phyloP scores from a whole-genome alignment of 139 green algal species.

The Yamagishiella unicocca region DNA sequence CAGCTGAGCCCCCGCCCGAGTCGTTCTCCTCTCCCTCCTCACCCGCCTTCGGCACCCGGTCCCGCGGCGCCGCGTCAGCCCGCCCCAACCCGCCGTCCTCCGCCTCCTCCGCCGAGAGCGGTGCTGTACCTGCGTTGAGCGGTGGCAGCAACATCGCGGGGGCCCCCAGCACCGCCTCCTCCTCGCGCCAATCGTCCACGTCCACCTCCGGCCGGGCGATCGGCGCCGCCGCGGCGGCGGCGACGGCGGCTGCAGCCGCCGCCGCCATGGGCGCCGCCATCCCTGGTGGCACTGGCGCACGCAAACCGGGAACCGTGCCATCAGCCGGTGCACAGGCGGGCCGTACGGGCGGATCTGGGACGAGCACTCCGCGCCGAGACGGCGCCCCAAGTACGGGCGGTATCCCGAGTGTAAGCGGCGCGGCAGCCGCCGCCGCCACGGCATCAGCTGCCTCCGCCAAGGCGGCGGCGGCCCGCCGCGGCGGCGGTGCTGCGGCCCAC shows the following conservation, averaged over 20 bases:
- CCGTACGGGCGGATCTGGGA: not conserved
- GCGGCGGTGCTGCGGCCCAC: not conserved
- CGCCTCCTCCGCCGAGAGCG: conserved; percentile 21
- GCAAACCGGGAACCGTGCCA: too few relatives aligned
- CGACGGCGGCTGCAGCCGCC: not conserved
- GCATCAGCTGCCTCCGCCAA: not conserved
- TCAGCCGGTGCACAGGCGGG: too few relatives aligned
- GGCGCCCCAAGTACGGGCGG: not conserved
- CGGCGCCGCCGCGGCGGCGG: not conserved
- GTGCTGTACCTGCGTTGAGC: not conserved
- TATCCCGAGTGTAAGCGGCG: too few relatives aligned
- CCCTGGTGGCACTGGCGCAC: not conserved
- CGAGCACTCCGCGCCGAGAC: not conserved
- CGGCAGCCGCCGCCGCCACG: too few relatives aligned
- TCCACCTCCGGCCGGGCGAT: not conserved
- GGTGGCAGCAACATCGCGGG: not conserved
- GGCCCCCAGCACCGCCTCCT: not conserved
- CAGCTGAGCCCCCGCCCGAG: not conserved
- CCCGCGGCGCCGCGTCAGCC: not conserved
- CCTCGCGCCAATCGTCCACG: conserved; percentile 15
- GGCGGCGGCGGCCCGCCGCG: too few relatives aligned
- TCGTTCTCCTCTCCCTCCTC: conserved; percentile 18
- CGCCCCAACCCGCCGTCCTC: not conserved
- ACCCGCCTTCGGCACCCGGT: not conserved
- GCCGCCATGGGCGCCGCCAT: not conserved